These are phyloP conservation scores for Tuber brumale DNA, from an alignment of 495 filamentous ascomycete genomes.

Conservation along the genomic window DNA sequence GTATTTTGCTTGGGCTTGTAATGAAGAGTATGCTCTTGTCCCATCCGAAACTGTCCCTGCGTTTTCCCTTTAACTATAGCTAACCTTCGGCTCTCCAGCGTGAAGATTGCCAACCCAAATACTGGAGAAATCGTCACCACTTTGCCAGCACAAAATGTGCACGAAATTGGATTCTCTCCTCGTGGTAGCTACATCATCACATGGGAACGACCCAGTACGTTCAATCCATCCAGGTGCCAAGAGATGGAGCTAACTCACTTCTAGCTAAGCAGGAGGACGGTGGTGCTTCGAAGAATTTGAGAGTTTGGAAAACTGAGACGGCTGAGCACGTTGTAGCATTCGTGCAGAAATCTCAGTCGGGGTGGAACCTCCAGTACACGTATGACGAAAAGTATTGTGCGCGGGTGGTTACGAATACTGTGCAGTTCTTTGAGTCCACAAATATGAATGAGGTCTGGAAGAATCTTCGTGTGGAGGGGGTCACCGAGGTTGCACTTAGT, in stretches of 20 bases:
- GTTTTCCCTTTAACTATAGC: constrained; percentile 5
- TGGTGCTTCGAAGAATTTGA: constrained; percentile 88
- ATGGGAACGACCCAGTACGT: constrained; percentile 67
- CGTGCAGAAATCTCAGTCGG: constrained; percentile 89
- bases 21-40: constrained; percentile 57
- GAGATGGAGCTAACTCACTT: neutral
- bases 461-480: constrained; percentile 87
- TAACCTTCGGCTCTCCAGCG: constrained; percentile 47
- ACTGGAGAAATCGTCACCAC: constrained; percentile 68
- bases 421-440: constrained; percentile 88
- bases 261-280: constrained; percentile 83
- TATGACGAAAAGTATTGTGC: constrained; percentile 87
- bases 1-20: constrained; percentile 91
- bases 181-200: constrained; percentile 87
- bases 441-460: constrained; percentile 86
- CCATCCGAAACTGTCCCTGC: neutral
- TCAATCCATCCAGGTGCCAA: neutral
- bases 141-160: constrained; percentile 72
- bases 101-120: constrained; percentile 75
- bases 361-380: constrained; percentile 97
- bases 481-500: constrained; percentile 79
- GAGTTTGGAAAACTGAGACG: constrained; percentile 76
- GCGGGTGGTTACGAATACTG: constrained; percentile 88
- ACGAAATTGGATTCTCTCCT: constrained; percentile 90
- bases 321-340: constrained; percentile 70